Conservation (phyloP, 2,329 filamentous ascomycete species). For the Xylaria sp. region DNA sequence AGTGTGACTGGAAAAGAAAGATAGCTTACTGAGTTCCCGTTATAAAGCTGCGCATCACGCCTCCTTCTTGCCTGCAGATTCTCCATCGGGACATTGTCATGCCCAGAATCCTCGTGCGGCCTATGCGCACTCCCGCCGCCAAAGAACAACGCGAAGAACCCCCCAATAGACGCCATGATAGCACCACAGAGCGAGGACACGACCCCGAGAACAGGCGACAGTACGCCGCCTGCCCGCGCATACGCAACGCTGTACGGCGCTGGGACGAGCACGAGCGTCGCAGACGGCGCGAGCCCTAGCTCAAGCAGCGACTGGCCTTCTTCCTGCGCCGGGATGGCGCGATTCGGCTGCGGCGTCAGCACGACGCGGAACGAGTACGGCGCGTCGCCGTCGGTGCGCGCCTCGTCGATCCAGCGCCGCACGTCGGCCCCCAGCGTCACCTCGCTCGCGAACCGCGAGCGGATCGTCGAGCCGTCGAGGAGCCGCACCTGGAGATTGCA, state of each 20-base stretch:
- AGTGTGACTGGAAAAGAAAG: background rate
- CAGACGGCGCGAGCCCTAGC: constrained; percentile 79
- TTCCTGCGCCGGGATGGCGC: constrained; percentile 77
- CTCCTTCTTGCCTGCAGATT: constrained; percentile 46
- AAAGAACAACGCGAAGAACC: constrained; percentile 43
- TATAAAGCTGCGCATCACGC: constrained; percentile 80
- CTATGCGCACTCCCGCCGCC: constrained; percentile 30
- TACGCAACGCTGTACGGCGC: constrained; percentile 63
- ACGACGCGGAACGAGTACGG: constrained; percentile 90
- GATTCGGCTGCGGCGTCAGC: constrained; percentile 80
- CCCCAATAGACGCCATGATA: constrained; percentile 44
- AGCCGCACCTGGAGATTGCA: constrained; percentile 82
- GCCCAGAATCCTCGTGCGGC: background rate
- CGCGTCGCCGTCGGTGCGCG: constrained; percentile 64
- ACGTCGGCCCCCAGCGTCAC: constrained; percentile 74
- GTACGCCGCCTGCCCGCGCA: constrained; percentile 44
- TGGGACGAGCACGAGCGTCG: constrained; percentile 84
- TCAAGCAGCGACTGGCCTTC: constrained; percentile 75
- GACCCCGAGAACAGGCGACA: constrained; percentile 45
- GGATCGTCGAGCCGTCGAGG: constrained; percentile 84
- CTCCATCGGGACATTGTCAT: constrained; percentile 47
- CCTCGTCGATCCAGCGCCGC: constrained; percentile 79
- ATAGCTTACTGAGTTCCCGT: constrained; percentile 82
- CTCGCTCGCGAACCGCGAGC: constrained; percentile 74
- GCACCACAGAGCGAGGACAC: constrained; percentile 40